Percentiles rank a stretch among this genome's conserved stretches.
Conservation (phyloP, 176 grass and related monocot genomes). For the Cymbopogon citratus region DNA sequence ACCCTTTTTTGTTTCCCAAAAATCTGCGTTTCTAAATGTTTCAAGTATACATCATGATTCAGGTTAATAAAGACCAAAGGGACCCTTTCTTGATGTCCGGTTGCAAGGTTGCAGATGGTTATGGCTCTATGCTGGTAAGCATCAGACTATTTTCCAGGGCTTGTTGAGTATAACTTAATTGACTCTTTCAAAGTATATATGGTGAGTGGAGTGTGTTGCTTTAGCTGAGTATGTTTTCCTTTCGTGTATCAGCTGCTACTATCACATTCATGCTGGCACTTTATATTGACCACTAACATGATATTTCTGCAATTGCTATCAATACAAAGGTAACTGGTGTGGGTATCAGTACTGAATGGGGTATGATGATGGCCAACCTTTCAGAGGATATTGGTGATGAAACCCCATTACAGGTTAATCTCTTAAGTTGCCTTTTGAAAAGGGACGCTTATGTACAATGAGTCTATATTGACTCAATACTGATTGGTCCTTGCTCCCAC, state of each 20-base stretch:
- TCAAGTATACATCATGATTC: background rate
- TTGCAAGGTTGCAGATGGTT: conserved; percentile 94
- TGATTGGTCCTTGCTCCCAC: background rate
- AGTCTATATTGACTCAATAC: background rate
- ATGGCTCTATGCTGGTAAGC: conserved; percentile 91
- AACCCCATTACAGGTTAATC: conserved; percentile 90
- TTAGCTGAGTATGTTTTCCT: background rate
- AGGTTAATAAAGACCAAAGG: conserved; percentile 83
- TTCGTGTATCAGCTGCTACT: background rate
- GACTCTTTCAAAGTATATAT: conserved; percentile 9
- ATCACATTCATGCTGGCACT: background rate
- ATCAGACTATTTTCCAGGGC: background rate
- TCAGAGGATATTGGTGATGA: conserved; percentile 90
- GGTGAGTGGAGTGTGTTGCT: background rate
- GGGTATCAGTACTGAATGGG: conserved; percentile 92
- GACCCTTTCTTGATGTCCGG: conserved; percentile 89
- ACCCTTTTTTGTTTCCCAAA: background rate
- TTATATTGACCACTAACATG: background rate
- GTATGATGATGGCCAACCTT: conserved; percentile 91
- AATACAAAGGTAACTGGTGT: conserved; percentile 86
- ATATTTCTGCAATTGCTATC: background rate
- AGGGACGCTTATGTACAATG: background rate
- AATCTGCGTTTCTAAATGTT: background rate
- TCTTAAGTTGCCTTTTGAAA: conserved; percentile 21
- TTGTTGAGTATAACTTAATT: conserved; percentile 41